Evolutionary conservation across 2,329 filamentous ascomycete species (phyloP).

Genomic region (Emergomyces orientalis): DNA sequence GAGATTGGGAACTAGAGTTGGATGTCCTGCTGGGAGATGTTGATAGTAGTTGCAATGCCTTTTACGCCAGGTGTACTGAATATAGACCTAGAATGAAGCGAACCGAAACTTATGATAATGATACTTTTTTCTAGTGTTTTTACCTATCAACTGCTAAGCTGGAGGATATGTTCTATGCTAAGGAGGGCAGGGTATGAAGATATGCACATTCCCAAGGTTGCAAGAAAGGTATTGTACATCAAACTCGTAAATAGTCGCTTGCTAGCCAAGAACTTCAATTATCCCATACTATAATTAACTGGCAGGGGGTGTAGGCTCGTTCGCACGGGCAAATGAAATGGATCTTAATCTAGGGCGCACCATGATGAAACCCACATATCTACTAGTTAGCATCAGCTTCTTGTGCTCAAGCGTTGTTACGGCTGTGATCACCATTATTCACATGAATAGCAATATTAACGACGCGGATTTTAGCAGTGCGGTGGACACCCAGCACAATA

Average conservation of each 20-base stretch:
- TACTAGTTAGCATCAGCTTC: neutral
- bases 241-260: no score
- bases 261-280: neutral
- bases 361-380: neutral
- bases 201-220: neutral
- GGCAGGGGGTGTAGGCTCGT: neutral
- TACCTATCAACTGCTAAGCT: neutral
- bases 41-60: neutral
- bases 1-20: slow-evolving; percentile 34
- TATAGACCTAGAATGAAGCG: neutral
- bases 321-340: neutral
- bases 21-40: slow-evolving; percentile 29
- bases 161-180: no score
- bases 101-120: neutral
- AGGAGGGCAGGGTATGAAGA: neutral
- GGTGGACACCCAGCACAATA: neutral
- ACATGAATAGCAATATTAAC: neutral
- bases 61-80: neutral
- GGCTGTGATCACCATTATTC: neutral
- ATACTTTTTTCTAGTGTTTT: neutral
- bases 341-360: neutral
- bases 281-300: neutral
- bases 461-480: neutral
- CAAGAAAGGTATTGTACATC: no score
- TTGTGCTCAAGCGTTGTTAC: neutral